A percentile compares a stretch with the other conserved stretches of the same genome.
phyloP scores from a whole-genome alignment of 768 basidiomycete species.

The Epithele typhae region DNA sequence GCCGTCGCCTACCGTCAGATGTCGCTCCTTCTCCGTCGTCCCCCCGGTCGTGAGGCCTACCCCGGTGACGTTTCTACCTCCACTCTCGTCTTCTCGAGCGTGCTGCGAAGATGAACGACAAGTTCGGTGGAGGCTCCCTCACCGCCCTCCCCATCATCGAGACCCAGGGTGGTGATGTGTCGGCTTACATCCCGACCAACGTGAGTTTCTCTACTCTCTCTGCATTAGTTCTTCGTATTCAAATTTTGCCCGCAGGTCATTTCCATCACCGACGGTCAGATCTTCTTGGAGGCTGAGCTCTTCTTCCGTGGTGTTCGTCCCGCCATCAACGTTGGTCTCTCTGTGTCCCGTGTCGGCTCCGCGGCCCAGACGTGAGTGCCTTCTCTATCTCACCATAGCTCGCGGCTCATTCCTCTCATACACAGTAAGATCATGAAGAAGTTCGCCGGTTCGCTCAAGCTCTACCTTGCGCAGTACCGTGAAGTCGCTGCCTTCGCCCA shows the following conservation, averaged over 20 bases:
- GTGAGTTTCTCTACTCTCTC: conserved; percentile 36
- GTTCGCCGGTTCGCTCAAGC: conserved; percentile 98
- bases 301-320: conserved; percentile 99
- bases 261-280: conserved; percentile 99
- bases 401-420: conserved; percentile 4
- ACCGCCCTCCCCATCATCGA: conserved; percentile 99
- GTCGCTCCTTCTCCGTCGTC: conserved; percentile 99
- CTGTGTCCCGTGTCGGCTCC: conserved; percentile 99
- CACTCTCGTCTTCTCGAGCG: conserved; percentile 99
- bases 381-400: background rate
- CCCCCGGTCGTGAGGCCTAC: conserved; percentile 99
- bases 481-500: conserved; percentile 99
- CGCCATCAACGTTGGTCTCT: conserved; percentile 99
- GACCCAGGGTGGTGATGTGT: conserved; percentile 99
- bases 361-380: conserved; percentile 93
- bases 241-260: conserved; percentile 63
- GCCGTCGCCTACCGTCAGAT: conserved; percentile 99
- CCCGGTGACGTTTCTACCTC: conserved; percentile 99
- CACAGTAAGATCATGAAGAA: conserved; percentile 98
- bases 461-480: conserved; percentile 99
- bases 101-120: conserved; percentile 99
- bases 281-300: conserved; percentile 99
- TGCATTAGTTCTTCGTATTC: background rate
- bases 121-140: conserved; percentile 96
- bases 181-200: conserved; percentile 96